Conservation (phyloP, 208 protist genomes). For the Naegleria gruberi region DNA sequence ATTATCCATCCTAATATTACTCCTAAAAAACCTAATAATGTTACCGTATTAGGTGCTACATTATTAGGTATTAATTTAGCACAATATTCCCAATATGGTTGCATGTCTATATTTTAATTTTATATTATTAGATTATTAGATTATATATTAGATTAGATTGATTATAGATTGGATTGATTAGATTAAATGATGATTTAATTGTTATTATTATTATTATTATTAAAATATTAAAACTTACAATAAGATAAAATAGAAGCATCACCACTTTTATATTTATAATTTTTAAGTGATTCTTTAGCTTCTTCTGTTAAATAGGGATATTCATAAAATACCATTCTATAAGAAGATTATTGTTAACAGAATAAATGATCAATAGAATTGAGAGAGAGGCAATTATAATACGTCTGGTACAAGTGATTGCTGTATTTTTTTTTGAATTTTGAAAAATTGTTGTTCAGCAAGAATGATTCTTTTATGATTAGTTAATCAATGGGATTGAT, state of each 20-base stretch:
- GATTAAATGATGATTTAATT: no score
- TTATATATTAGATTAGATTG: background rate
- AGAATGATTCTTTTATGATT: no score
- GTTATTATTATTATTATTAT: no score
- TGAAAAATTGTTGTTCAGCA: no score
- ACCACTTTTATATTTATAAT: background rate
- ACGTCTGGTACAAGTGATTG: no score
- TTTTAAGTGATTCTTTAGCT: background rate
- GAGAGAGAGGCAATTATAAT: no score
- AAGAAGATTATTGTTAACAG: no score
- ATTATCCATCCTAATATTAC: background rate
- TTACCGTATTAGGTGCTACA: background rate
- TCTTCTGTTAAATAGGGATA: background rate
- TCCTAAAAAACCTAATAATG: conserved; percentile 1
- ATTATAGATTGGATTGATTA: no score
- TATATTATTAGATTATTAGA: background rate
- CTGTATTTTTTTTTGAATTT: no score
- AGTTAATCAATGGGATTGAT: no score
- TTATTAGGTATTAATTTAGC: background rate
- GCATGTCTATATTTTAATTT: background rate
- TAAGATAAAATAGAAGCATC: background rate
- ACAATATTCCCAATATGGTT: background rate
- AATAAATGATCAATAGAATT: no score
- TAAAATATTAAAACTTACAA: background rate
- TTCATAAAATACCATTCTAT: no score